phyloP scores from a whole-genome alignment of 2,329 filamentous ascomycete genomes.

The Trichophyton rubrum region DNA sequence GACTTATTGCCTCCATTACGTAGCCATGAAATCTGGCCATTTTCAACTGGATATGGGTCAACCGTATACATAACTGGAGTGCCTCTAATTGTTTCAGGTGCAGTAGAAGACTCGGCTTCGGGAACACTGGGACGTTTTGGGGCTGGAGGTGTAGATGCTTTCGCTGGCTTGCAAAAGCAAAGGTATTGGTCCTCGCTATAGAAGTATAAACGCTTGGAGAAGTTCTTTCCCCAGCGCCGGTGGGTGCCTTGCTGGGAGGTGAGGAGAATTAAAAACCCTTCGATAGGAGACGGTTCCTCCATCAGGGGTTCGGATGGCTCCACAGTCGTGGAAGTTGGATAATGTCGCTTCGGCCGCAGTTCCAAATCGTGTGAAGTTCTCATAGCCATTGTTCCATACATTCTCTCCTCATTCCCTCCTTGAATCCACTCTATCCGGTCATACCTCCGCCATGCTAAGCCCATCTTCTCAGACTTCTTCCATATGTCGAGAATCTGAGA shows the following conservation, averaged over 20 bases:
- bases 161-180: slow-evolving; percentile 49
- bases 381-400: slow-evolving; percentile 59
- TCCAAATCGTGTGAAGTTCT: slow-evolving; percentile 54
- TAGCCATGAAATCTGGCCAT: slow-evolving; percentile 46
- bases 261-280: slow-evolving; percentile 53
- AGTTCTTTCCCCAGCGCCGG: slow-evolving; percentile 46
- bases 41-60: slow-evolving; percentile 46
- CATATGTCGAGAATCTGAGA: slow-evolving; percentile 46
- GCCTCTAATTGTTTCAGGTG: slow-evolving; percentile 42
- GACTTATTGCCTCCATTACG: slow-evolving; percentile 32
- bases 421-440: slow-evolving; percentile 57
- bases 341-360: slow-evolving; percentile 52
- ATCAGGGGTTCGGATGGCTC: slow-evolving; percentile 30
- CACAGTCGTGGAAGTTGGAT: slow-evolving; percentile 40
- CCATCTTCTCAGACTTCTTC: slow-evolving; percentile 47
- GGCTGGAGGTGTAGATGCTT: slow-evolving; percentile 47
- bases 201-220: slow-evolving; percentile 55
- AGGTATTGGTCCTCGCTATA: slow-evolving; percentile 51
- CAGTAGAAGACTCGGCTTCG: slow-evolving; percentile 39
- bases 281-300: slow-evolving; percentile 49
- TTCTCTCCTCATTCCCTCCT: slow-evolving; percentile 52
- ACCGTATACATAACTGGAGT: slow-evolving; percentile 51
- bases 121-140: slow-evolving; percentile 39
- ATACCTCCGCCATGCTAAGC: slow-evolving; percentile 56
- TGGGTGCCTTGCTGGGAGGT: slow-evolving; percentile 51